Base-by-base conservation (phyloP, 495 filamentous ascomycete genomes). In the Glarea lozoyensis region DNA sequence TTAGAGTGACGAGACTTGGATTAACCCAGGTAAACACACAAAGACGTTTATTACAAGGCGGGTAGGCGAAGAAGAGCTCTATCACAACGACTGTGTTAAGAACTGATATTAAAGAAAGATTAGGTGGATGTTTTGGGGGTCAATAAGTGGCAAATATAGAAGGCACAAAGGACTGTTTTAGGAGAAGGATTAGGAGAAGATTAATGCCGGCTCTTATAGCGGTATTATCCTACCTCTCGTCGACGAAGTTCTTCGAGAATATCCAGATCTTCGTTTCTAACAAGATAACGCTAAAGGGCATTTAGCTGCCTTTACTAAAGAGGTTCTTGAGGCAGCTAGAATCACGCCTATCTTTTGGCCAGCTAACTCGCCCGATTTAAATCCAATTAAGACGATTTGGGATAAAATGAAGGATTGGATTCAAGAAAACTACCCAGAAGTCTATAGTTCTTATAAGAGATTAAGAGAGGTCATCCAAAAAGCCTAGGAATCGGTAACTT, bases 101-200 rank as follows among this genome's bases (percentile, higher is more conserved):
- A 44, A 49, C 15, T 50, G 42, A 19, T 20, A 46, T 18, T 33
- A 37, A 35, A 48, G 36, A 18, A 53, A 52, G 15, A 33, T 29
- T 7, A 49, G 55, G 1, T 54, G 40, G 49, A 58, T 58, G 36
- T 58, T 60, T 52, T 58, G 33, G 49, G 57, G 40, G 18, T 52
- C 42, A 27, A 53, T 60, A 29, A 22, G 23, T 15, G 43, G 46
- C n/a, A n/a, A n/a, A n/a, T n/a, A n/a, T n/a, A n/a, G 20, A 18
- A 29, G 4, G 31, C 12, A 35, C 46, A 60, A 45, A 49, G 53
- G 2, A 49, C 49, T 58, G 48, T 58, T 63, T 30, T 63, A 44
- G 52, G 54, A 60, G 29, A 63, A 63, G 40, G 54, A 59, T 25
- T 61, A 48, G 58, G 58, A 52, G 3, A 40, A 20, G 15, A 61